Evolutionary conservation across 352 stramenopile genomes (phyloP), one percentile per base, ranked within the genome.

Genomic region (Phytopythium boreale): DNA sequence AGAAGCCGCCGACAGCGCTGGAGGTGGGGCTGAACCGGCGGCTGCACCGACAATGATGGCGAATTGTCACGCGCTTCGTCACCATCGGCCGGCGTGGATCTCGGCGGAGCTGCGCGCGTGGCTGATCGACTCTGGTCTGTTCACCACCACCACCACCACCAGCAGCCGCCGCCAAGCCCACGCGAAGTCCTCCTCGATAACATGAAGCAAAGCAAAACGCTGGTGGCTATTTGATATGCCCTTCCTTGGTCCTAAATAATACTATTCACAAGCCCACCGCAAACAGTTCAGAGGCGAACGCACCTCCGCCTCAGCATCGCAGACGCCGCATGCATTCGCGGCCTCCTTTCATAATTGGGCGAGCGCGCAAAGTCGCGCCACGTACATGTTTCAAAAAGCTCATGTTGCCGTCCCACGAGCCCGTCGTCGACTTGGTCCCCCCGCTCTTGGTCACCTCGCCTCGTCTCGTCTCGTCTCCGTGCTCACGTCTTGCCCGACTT

Each of bases 401-500:
- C 49, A n/a, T 56, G 26, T 37, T 31, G 49, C 24, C 26, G 26
- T 27, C 49, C 29, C 49, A 34, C 24, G 15, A 27, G 49, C 49
- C 29, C 26, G 19, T 11, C 27, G 29, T 11, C 27, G 29, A 26
- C 20, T 59, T 37, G 34, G n/a, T n/a, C 52, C 46, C 37, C 34
- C 43, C 20, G 19, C 20, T 50, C 17, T 22, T 12, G 19, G 1
- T 50, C 43, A 19, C 1, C 39, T n/a, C n/a, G n/a, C n/a, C 6
- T 50, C 20, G 29, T 34, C 29, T 34, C 43, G 22, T 24, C n/a
- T 22, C 20, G 41, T 14, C 39, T 27, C 43, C 43, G 3, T n/a
- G 5, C 27, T 76, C 66, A 92, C 31, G 83, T 92, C 63, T 90
- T 91, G 41, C 86, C 86, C 47, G 84, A 89, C 61, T 93, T 92